phyloP scores from a whole-genome alignment of 2,329 filamentous ascomycete species.

The Trichoderma afroharzianum region DNA sequence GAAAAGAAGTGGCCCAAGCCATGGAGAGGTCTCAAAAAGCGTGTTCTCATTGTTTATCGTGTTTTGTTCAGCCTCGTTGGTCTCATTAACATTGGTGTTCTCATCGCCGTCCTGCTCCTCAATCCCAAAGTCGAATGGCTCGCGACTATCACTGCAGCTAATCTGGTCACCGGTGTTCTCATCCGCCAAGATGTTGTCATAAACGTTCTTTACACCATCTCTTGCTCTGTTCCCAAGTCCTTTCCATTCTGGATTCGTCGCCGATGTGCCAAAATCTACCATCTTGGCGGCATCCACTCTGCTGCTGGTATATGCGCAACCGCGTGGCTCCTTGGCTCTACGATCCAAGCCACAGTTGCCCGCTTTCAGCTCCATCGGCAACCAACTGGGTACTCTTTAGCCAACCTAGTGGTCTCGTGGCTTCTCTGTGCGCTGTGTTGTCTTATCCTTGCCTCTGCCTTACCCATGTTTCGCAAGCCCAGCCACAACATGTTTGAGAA shows the following conservation, averaged over 20 bases:
- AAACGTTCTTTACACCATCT: conserved; percentile 47
- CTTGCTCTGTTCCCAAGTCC: conserved; percentile 42
- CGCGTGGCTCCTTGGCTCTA: conserved; percentile 47
- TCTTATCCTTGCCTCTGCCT: conserved; percentile 58
- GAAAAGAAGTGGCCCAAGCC: conserved; percentile 39
- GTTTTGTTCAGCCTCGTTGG: conserved; percentile 53
- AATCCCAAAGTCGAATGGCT: conserved; percentile 36
- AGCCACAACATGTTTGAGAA: conserved; percentile 68
- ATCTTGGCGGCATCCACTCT: conserved; percentile 50
- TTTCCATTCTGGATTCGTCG: conserved; percentile 47
- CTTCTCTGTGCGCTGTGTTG: conserved; percentile 55
- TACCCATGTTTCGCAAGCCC: conserved; percentile 59
- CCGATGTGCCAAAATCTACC: conserved; percentile 49
- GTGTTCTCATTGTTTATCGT: conserved; percentile 52
- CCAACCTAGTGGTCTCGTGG: conserved; percentile 49
- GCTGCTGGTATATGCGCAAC: conserved; percentile 48
- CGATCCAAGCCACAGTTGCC: conserved; percentile 36
- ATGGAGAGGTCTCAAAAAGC: conserved; percentile 39
- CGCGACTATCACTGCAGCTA: conserved; percentile 43
- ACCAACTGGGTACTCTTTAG: conserved; percentile 36
- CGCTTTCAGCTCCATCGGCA: conserved; percentile 24
- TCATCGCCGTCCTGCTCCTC: conserved; percentile 40
- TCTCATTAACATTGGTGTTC: conserved; percentile 47
- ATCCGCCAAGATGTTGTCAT: conserved; percentile 53
- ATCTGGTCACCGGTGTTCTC: conserved; percentile 48